These are phyloP conservation scores for Mortierella sp. DNA, from an alignment of 371 early-diverging fungal species.

Conservation along the genomic window DNA sequence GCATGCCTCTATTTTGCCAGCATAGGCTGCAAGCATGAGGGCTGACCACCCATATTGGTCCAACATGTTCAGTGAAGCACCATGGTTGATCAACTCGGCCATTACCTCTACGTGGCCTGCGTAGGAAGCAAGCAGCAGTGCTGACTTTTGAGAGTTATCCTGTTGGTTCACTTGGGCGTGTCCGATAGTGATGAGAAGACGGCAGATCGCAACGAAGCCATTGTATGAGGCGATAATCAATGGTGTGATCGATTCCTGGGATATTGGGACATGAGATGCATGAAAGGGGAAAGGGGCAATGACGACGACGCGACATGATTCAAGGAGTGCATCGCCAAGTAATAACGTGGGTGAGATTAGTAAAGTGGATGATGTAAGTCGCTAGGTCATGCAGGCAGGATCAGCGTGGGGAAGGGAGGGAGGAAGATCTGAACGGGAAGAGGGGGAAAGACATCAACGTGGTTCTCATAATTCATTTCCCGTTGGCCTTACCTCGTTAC, in stretches of 20 bases:
- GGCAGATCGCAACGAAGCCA: conserved; percentile 53
- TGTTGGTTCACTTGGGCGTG: conserved; percentile 54
- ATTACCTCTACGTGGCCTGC: conserved; percentile 52
- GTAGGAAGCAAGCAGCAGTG: conserved; percentile 52
- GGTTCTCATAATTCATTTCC: conserved; percentile 14
- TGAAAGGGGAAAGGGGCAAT: background rate
- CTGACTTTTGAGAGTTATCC: conserved; percentile 56
- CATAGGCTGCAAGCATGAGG: conserved; percentile 58
- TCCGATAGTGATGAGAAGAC: conserved; percentile 43
- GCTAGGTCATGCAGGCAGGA: conserved; percentile 13
- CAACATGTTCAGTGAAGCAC: conserved; percentile 43
- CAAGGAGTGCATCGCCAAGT: background rate
- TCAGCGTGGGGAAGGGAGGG: conserved; percentile 7
- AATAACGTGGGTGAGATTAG: background rate
- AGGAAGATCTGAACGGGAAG: background rate
- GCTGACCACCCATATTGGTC: conserved; percentile 58
- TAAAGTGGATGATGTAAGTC: background rate
- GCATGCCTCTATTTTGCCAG: conserved; percentile 48
- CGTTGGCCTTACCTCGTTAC: conserved; percentile 52
- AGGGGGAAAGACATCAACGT: background rate
- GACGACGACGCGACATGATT: background rate
- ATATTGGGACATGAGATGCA: conserved; percentile 12
- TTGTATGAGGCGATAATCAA: conserved; percentile 58
- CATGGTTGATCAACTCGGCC: conserved; percentile 43
- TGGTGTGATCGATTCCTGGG: conserved; percentile 53